Percentiles rank a stretch among this genome's conserved stretches.
phyloP scores from a whole-genome alignment of 192 early-diverging fungal species.

The Backusella tarrabulga region DNA sequence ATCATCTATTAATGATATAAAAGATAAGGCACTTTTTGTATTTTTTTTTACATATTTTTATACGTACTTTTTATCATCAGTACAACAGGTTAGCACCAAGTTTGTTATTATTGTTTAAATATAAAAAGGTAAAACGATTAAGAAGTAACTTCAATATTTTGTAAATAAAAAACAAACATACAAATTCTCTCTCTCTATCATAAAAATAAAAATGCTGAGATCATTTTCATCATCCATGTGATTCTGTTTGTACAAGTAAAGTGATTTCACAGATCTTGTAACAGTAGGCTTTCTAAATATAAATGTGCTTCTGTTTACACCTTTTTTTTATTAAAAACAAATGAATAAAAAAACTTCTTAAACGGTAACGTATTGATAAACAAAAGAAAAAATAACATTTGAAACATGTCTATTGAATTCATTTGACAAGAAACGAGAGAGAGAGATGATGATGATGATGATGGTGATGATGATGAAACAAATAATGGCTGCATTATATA shows the following conservation, averaged over 20 bases:
- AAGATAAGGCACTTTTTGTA: not conserved
- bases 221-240: not conserved
- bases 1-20: not conserved
- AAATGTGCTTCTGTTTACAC: slow-evolving; percentile 2
- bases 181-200: not conserved
- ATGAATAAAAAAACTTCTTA: not conserved
- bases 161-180: not conserved
- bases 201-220: not conserved
- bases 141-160: not conserved
- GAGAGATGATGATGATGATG: not conserved
- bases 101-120: too few relatives aligned
- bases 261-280: not conserved
- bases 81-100: not conserved
- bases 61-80: not conserved
- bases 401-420: not conserved
- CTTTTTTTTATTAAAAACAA: not conserved
- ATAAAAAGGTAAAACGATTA: not conserved
- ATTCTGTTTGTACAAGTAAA: not conserved
- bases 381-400: not conserved
- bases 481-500: not conserved
- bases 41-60: not conserved
- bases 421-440: not conserved
- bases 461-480: not conserved
- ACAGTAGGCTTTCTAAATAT: not conserved
- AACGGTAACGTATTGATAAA: not conserved